phyloP scores from a whole-genome alignment of 108 stramenopile species.

The Asterionellopsis glacialis region DNA sequence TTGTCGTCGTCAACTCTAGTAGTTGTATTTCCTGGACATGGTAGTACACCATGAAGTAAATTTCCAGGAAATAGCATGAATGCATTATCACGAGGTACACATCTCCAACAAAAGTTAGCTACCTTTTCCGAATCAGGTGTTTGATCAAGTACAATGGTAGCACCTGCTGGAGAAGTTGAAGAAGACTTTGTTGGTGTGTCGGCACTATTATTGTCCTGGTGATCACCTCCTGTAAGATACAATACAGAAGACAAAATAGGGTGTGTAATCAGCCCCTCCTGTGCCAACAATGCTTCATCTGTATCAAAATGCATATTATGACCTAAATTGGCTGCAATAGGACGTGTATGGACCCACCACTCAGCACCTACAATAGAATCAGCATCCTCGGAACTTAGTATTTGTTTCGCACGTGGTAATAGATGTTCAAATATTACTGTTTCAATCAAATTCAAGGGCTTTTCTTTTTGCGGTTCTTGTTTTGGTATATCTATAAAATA shows the following conservation, averaged over 20 bases:
- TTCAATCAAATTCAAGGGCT: conserved; percentile 54
- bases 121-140: conserved; percentile 52
- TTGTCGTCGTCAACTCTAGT: conserved; percentile 1
- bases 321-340: conserved; percentile 75
- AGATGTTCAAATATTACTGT: conserved; percentile 66
- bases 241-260: conserved; percentile 72
- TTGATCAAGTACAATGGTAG: conserved; percentile 83
- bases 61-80: conserved; percentile 77
- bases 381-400: conserved; percentile 17
- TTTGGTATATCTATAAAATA: conserved; percentile 51
- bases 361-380: conserved; percentile 60
- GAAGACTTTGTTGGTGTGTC: background rate
- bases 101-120: conserved; percentile 44
- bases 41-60: conserved; percentile 80
- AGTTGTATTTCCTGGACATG: conserved; percentile 48
- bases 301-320: conserved; percentile 90
- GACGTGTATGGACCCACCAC: conserved; percentile 85
- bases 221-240: conserved; percentile 67
- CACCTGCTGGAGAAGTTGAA: conserved; percentile 32
- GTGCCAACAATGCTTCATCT: conserved; percentile 68
- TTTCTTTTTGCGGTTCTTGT: background rate
- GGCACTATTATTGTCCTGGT: conserved; percentile 1
- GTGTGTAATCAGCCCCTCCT: conserved; percentile 64
- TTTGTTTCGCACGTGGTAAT: conserved; percentile 53
- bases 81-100: conserved; percentile 55